A percentile compares a stretch with the other conserved stretches of the same genome.
phyloP scores from a whole-genome alignment of 2,329 filamentous ascomycete species.

The Fusarium miscanthi region DNA sequence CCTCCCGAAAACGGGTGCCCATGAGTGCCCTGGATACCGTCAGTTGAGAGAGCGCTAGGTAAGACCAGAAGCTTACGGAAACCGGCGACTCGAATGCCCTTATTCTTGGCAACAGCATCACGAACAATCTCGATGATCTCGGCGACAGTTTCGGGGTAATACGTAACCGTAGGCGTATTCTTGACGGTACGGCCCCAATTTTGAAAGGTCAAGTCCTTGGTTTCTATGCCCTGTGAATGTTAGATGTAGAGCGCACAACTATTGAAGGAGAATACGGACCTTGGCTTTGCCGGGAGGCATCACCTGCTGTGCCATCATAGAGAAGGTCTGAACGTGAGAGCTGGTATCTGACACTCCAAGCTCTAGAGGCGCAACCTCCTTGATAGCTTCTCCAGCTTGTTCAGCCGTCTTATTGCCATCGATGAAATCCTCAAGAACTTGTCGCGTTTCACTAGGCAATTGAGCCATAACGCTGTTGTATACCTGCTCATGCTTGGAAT shows the following conservation, averaged over 20 bases:
- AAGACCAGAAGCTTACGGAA: background rate
- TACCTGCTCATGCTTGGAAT: background rate
- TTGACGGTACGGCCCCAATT: background rate
- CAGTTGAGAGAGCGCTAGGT: rapidly evolving
- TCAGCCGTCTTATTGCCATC: background rate
- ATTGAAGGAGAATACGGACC: background rate
- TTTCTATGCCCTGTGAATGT: background rate
- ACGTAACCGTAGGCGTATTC: background rate
- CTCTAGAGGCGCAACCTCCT: background rate
- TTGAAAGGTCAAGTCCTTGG: background rate
- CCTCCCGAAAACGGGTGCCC: background rate
- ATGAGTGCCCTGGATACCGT: background rate
- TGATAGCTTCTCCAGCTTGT: background rate
- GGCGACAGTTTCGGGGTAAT: background rate
- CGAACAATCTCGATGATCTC: background rate
- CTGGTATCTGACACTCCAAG: background rate
- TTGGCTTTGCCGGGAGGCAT: background rate
- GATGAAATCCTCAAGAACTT: background rate
- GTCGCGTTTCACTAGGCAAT: background rate
- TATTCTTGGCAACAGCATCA: background rate
- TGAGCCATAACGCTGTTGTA: background rate
- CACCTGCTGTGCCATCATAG: background rate
- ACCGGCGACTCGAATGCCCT: background rate
- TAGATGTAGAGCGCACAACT: rapidly evolving
- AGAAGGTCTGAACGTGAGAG: background rate